phyloP scores from a whole-genome alignment of 2,329 filamentous ascomycete genomes.

The Diaporthe aspalathi region DNA sequence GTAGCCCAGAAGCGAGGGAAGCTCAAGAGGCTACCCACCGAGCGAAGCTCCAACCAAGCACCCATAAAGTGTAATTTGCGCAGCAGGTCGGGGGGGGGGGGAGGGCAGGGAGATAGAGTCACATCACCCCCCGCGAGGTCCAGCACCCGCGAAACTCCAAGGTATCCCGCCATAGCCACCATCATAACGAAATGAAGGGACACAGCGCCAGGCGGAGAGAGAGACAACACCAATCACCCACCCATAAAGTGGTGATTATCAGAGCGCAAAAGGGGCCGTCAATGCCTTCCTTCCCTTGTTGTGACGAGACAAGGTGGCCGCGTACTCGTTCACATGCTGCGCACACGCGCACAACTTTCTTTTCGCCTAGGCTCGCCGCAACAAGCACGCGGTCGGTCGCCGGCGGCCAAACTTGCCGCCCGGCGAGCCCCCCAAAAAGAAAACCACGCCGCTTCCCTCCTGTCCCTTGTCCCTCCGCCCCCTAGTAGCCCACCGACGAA shows the following conservation, averaged over 20 bases:
- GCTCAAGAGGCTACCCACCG: background rate
- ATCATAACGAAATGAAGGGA: constrained; percentile 14
- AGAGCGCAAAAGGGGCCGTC: background rate
- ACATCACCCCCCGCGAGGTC: background rate
- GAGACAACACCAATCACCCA: too few relatives aligned
- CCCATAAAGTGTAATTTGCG: constrained; percentile 10
- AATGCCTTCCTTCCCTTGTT: background rate
- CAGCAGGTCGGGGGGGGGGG: background rate
- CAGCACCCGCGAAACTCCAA: background rate
- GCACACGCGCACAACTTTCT: background rate
- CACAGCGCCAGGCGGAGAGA: background rate
- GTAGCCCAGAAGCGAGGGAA: background rate
- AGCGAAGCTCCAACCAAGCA: background rate
- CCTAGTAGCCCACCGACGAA: background rate
- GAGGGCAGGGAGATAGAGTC: background rate
- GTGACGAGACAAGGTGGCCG: background rate
- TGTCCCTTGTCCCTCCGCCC: too few relatives aligned
- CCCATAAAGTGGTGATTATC: background rate
- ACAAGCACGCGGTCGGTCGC: background rate
- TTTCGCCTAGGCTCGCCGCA: background rate
- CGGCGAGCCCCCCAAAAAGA: background rate
- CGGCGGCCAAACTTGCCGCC: constrained; percentile 25
- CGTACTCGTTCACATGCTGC: too few relatives aligned
- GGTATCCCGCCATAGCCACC: background rate
- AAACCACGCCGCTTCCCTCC: too few relatives aligned